These are phyloP conservation scores for Dactylellina parvicollis DNA, from an alignment of 2,329 filamentous ascomycete species.

Conservation along the genomic window DNA sequence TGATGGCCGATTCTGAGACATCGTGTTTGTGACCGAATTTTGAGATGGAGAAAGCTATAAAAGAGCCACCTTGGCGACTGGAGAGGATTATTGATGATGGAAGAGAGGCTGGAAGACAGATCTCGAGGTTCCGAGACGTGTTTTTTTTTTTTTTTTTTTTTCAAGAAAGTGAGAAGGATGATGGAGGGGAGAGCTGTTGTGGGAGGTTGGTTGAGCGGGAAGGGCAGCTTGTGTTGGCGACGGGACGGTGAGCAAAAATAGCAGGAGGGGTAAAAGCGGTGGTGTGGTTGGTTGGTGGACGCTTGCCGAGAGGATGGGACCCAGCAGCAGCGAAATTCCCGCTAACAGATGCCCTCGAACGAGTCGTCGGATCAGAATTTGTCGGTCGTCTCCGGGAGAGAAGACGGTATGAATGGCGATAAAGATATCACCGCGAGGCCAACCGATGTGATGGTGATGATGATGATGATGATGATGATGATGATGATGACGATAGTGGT, in stretches of 20 bases:
- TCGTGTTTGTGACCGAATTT: slow-evolving; percentile 61
- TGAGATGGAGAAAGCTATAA: slow-evolving; percentile 26
- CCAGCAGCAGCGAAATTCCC: slow-evolving; percentile 46
- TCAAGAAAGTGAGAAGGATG: slow-evolving; percentile 77
- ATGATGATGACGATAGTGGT: slow-evolving; percentile 58
- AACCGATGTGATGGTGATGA: neutral
- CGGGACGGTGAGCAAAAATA: slow-evolving; percentile 39
- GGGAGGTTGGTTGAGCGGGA: slow-evolving; percentile 50
- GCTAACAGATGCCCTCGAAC: too few species aligned
- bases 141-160: slow-evolving; percentile 61
- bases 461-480: neutral
- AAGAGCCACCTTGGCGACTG: slow-evolving; percentile 54
- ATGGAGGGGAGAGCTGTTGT: slow-evolving; percentile 51
- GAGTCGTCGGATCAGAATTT: neutral
- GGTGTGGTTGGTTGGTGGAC: slow-evolving; percentile 38
- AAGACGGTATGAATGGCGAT: neutral
- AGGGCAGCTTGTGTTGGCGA: slow-evolving; percentile 42
- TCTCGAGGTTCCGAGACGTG: slow-evolving; percentile 8
- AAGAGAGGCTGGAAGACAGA: neutral
- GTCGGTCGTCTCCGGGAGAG: neutral
- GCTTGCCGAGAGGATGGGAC: slow-evolving; percentile 49
- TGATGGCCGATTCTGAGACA: slow-evolving; percentile 92
- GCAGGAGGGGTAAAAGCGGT: slow-evolving; percentile 49
- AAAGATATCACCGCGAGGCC: neutral
- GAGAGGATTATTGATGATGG: slow-evolving; percentile 54